Percentiles rank a stretch among this genome's conserved stretches.
Evolutionary conservation across 2,329 filamentous ascomycete genomes (phyloP).

Genomic region (Calonectria crousiana): DNA sequence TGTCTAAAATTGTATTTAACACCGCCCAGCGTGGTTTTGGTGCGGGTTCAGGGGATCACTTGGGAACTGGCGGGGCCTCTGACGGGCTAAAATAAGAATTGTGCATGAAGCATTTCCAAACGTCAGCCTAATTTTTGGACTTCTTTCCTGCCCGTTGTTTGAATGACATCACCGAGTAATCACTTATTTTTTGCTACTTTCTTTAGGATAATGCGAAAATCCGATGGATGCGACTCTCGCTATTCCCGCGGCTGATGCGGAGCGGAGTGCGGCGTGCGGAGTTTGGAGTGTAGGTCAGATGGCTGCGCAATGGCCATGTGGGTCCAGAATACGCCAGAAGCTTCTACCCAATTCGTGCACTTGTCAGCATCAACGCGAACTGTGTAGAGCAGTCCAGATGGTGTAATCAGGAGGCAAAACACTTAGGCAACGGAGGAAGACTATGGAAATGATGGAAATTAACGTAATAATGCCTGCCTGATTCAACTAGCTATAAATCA

Average conservation of each 20-base stretch:
- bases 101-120: no score
- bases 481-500: constrained; percentile 47
- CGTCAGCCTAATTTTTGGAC: no score
- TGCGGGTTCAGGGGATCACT: no score
- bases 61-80: no score
- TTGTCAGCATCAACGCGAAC: background rate
- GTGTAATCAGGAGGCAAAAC: background rate
- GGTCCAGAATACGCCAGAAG: background rate
- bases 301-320: background rate
- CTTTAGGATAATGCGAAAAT: no score
- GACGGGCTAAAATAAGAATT: no score
- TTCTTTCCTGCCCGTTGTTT: no score
- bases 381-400: background rate
- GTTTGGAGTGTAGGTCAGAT: background rate
- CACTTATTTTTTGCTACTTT: background rate
- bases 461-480: constrained; percentile 22
- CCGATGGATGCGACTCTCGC: no score
- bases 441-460: constrained; percentile 27
- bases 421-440: background rate
- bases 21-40: no score
- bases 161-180: background rate
- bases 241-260: background rate
- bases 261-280: background rate
- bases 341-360: background rate
- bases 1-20: no score